These are phyloP conservation scores for Chamaecyparis obtusa DNA, from an alignment of 75 land plant species.

Conservation along the genomic window DNA sequence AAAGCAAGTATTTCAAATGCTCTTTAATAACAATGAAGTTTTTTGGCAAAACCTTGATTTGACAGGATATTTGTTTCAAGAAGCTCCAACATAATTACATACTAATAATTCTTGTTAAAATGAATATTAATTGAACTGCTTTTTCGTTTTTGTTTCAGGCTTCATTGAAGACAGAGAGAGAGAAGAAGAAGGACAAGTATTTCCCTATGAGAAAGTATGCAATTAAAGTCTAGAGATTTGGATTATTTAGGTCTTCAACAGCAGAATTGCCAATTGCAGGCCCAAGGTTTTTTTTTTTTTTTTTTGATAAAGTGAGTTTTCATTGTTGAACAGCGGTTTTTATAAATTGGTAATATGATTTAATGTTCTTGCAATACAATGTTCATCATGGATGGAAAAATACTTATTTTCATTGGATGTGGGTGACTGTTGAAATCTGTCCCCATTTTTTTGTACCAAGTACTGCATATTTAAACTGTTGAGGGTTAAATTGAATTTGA, in stretches of 20 bases:
- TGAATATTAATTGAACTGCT: neutral
- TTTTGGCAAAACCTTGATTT: neutral
- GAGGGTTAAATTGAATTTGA: no score
- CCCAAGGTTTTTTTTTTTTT: neutral
- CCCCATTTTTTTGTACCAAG: no score
- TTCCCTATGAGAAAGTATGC: constrained; percentile 80
- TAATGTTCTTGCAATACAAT: neutral
- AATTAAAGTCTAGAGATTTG: constrained; percentile 43
- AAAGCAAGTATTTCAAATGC: neutral
- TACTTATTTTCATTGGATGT: no score
- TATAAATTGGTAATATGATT: neutral
- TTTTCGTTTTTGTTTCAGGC: constrained; percentile 25
- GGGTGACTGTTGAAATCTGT: no score
- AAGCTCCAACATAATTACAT: neutral
- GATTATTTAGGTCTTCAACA: neutral
- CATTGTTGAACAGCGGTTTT: neutral
- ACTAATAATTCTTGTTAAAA: neutral
- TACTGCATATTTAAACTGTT: no score
- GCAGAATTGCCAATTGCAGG: neutral
- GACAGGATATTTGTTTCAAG: no score
- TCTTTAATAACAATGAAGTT: no score
- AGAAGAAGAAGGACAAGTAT: constrained; percentile 75
- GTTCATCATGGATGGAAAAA: neutral
- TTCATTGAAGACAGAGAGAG: constrained; percentile 68
- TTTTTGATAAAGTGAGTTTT: neutral